Evolutionary conservation across 129 eudicot species (phyloP), one percentile per base, ranked within the genome.

Genomic region (Tagetes erecta): DNA sequence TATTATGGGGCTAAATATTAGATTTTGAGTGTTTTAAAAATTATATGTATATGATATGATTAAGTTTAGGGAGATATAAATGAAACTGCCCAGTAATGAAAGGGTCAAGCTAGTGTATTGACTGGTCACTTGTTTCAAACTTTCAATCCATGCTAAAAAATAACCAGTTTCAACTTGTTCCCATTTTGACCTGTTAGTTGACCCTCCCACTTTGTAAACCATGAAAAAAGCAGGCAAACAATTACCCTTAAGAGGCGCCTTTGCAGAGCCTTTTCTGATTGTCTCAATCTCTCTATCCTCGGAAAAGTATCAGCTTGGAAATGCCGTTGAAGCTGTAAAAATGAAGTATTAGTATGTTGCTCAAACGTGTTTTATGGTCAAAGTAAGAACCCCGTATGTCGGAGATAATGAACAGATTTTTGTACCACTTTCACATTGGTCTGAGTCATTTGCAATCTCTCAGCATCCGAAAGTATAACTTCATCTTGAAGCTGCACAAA

Each of bases 301-400:
- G 99, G 99, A 46, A 91, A 83, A 40, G 99, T 94, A 71, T 94
- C 99, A 47, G 96, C 96, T 84, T 88, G 99, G 60, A 94, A 83
- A 81, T 94, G 99, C 79, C 99, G 91, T 79, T 94, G 99, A 73
- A 94, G 97, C 97, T 94, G 90, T 80, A 80, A 62, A 8, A 67
- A 63, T 42, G 47, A 11, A 50, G 10, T 34, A 27, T 71, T 81
- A 55, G 59, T 59, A 62, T 40, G 71, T 75, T 58, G 46, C 60
- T 52, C 38, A 20, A 71, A 36, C 20, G 30, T 55, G 57, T 38
- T 13, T 56, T 41, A 41, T 35, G 9, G 33, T 60, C 20, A 52
- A 10, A 41, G 46, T 57, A 73, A 46, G 57, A 38, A 73, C 69
- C 68, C 44, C 6, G 3, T 31, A 38, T 12, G 41, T 68, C 46